Percentiles rank a stretch among this genome's conserved stretches.
These are phyloP conservation scores for Claviceps africana DNA, from an alignment of 2,329 filamentous ascomycete species.

Conservation along the genomic window DNA sequence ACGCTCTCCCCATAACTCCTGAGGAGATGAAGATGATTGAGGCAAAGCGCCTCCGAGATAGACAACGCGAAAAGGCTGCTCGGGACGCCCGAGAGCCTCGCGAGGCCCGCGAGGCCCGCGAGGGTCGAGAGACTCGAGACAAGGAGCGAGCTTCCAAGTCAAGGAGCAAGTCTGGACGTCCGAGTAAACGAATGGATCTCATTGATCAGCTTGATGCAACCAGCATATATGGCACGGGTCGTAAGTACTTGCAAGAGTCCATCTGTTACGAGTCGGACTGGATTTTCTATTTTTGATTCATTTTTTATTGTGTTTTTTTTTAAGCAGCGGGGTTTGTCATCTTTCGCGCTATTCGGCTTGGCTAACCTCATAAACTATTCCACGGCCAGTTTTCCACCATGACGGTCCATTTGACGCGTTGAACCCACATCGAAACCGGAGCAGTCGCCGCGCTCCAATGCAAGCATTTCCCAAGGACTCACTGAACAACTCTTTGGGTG, in stretches of 20 bases:
- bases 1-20: conserved; percentile 44
- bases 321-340: too few species aligned
- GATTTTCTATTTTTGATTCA: too few species aligned
- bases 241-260: conserved; percentile 38
- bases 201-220: conserved; percentile 96
- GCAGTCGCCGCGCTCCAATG: conserved; percentile 78
- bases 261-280: not conserved
- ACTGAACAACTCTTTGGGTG: conserved; percentile 81
- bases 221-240: conserved; percentile 82
- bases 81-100: conserved; percentile 11
- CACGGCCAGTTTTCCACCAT: conserved; percentile 71
- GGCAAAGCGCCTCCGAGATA: conserved; percentile 15
- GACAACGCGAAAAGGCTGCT: conserved; percentile 10
- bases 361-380: not conserved
- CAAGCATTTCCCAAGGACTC: conserved; percentile 89
- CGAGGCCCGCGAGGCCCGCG: conserved; percentile 30
- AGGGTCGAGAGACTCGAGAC: conserved; percentile 31
- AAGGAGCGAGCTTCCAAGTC: conserved; percentile 26
- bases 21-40: conserved; percentile 30
- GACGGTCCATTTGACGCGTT: conserved; percentile 95
- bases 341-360: too few species aligned
- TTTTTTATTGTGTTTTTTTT: not conserved
- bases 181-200: conserved; percentile 55
- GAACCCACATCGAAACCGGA: conserved; percentile 84
- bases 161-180: conserved; percentile 33